These are phyloP conservation scores for Haplosporangium gracile DNA, from an alignment of 192 early-diverging fungal species.

Conservation along the genomic window DNA sequence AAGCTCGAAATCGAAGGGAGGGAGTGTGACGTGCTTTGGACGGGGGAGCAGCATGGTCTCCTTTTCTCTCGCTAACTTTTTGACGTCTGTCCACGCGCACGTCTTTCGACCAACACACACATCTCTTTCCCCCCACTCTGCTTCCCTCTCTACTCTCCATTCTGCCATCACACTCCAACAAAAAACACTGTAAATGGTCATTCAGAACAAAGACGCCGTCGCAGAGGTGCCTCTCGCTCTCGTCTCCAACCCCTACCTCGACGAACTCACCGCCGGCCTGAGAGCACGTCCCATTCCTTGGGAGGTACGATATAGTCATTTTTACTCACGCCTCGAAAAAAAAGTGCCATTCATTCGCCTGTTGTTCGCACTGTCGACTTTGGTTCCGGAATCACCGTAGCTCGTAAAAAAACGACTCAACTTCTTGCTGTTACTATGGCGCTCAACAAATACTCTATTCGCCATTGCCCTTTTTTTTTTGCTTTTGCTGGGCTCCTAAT, in stretches of 20 bases:
- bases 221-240: slow-evolving; percentile 71
- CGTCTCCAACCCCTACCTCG: slow-evolving; percentile 86
- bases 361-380: background rate
- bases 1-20: background rate
- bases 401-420: background rate
- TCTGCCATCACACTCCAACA: background rate
- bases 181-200: slow-evolving; percentile 9
- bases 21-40: slow-evolving; percentile 8
- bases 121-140: background rate
- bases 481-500: background rate
- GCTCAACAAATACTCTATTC: background rate
- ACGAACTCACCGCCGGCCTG: slow-evolving; percentile 79
- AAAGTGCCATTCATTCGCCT: background rate
- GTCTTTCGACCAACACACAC: background rate
- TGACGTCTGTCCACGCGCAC: background rate
- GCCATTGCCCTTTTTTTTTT: background rate
- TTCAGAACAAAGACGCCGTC: slow-evolving; percentile 42
- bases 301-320: slow-evolving; percentile 74
- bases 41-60: background rate
- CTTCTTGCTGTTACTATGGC: background rate
- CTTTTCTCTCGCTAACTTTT: background rate
- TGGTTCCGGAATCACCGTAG: background rate
- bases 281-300: slow-evolving; percentile 90
- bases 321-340: background rate
- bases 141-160: background rate